Evolutionary conservation across 345 rosid genomes (phyloP).

Genomic region (Rhizophora apiculata): DNA sequence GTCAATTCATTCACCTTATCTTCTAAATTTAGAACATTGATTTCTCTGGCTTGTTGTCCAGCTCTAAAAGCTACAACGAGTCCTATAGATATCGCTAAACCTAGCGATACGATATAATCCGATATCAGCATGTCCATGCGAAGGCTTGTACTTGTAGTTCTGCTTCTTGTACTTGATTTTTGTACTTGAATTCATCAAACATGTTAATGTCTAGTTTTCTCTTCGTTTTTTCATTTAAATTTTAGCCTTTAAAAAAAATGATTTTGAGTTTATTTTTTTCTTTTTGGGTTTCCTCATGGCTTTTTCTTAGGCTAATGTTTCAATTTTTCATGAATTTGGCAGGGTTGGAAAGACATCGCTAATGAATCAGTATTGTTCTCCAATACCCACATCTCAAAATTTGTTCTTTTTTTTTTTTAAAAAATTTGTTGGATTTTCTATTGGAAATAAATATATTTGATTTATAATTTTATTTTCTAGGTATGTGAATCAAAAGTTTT

Average conservation of each 20-base stretch:
- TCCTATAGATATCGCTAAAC: no score
- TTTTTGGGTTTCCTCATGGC: background rate
- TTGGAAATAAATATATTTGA: background rate
- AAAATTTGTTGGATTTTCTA: background rate
- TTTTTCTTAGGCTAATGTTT: background rate
- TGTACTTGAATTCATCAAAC: no score
- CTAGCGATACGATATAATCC: no score
- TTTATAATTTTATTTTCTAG: constrained; percentile 30
- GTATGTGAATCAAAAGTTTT: constrained; percentile 87
- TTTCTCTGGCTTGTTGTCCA: no score
- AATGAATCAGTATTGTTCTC: constrained; percentile 81
- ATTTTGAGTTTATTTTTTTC: background rate
- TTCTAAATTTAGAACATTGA: no score
- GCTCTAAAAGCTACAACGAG: no score
- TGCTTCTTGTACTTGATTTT: no score
- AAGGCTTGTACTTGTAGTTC: no score
- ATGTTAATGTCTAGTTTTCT: no score
- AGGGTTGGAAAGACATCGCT: constrained; percentile 95
- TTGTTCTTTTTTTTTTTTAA: background rate
- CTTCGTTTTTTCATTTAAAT: background rate
- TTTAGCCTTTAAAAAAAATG: background rate
- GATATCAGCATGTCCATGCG: no score
- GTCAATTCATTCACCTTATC: no score
- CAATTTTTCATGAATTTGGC: background rate
- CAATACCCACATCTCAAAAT: constrained; percentile 21